Base-by-base conservation (phyloP, 768 basidiomycete genomes). In the Mycena latifolia region DNA sequence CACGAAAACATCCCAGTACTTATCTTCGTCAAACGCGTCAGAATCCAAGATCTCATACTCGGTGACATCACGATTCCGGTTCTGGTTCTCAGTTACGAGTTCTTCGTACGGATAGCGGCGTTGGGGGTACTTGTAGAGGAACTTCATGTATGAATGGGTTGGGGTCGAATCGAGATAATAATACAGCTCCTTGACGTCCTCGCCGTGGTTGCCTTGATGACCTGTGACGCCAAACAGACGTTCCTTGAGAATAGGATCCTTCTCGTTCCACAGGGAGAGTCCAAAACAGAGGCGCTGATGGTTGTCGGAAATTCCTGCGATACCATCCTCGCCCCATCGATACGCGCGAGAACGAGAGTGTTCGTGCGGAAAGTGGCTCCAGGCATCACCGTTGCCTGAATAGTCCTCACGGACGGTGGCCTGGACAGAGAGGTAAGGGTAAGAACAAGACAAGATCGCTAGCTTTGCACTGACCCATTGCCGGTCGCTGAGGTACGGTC, bases 91-190 rank as follows among this genome's bases (percentile, higher is more conserved):
- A 50, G 83, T 79, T 15, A 98, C 92, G 58, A 99, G 88, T 66
- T 97, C 88, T 74, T 99, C 96, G 78, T 99, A 99, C 1, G 98
- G 98, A 78, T 87, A 99, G 35, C 85, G 83, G 72, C 89, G 84
- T 77, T 99, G 98, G 15, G 98, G 96, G 72, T 99, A 99, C 77
- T 99, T 99, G 88, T 99, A 99, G 61, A 98, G 81, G 79, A 94
- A 98, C 78, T 99, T 99, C 98, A 99, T 99, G 86, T 99, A 99
- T 8, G 96, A 98, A 74, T 99, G 98, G 2, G 98, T 98, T 39
- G 98, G 98, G 1, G 98, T 98, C 39, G 95, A 97, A 77, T 99
- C 98, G 66, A 99, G 88, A 78, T 99, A 99, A 77, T 97, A 99
- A 78, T 99, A 99, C 29, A 99, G 82, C 75, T 99, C 98, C 79